Evolutionary conservation across 805 yeast species (phyloP).

Genomic region (Komagataella kurtzmanii): DNA sequence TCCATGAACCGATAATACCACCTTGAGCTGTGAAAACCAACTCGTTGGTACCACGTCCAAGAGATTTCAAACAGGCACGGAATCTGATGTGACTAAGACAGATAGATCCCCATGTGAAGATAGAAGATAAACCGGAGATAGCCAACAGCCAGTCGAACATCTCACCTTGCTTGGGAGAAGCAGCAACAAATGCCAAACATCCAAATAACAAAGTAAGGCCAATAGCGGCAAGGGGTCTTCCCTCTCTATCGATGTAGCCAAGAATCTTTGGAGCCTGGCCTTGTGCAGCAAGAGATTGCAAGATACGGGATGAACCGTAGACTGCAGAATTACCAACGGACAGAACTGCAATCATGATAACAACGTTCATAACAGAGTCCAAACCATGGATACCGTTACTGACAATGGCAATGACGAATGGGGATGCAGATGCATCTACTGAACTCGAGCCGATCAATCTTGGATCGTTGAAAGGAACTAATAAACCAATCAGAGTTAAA

Average conservation of each 20-base stretch:
- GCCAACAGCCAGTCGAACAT: conserved; percentile 48
- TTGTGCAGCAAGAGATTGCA: conserved; percentile 59
- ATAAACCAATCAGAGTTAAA: conserved; percentile 28
- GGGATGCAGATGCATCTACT: conserved; percentile 40
- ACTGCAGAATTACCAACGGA: conserved; percentile 51
- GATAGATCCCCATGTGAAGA: conserved; percentile 46
- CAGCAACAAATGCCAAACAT: conserved; percentile 39
- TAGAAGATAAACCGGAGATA: conserved; percentile 38
- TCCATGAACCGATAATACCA: conserved; percentile 36
- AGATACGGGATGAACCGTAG: conserved; percentile 35
- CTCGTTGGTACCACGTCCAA: conserved; percentile 37
- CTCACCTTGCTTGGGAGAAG: conserved; percentile 37
- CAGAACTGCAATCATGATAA: conserved; percentile 38
- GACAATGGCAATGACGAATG: conserved; percentile 50
- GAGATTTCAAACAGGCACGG: conserved; percentile 41
- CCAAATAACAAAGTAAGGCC: conserved; percentile 45
- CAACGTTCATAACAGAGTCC: conserved; percentile 50
- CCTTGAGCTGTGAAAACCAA: conserved; percentile 32
- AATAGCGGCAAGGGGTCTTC: conserved; percentile 35
- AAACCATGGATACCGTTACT: conserved; percentile 35
- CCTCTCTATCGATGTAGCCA: conserved; percentile 36
- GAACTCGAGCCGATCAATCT: conserved; percentile 16
- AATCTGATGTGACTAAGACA: conserved; percentile 45
- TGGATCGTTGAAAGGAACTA: conserved; percentile 30
- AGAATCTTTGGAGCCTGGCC: conserved; percentile 35